Evolutionary conservation across 805 yeast genomes (phyloP).

Genomic region (Soucietia sequanensis): DNA sequence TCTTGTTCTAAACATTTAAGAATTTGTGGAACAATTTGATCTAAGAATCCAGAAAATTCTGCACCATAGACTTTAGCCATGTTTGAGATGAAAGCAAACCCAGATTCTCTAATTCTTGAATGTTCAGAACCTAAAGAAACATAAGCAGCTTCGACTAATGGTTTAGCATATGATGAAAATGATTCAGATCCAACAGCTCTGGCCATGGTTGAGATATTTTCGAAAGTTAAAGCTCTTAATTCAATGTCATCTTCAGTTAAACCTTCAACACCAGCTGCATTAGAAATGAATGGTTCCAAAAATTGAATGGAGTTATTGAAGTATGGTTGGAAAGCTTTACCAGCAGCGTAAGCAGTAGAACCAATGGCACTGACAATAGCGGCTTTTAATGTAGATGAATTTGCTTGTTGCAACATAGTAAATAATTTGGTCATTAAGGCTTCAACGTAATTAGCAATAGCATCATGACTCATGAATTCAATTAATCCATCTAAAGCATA

Average conservation of each 20-base stretch:
- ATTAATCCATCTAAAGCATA: constrained; percentile 86
- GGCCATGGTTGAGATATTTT: constrained; percentile 91
- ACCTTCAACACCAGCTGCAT: constrained; percentile 67
- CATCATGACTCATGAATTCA: constrained; percentile 87
- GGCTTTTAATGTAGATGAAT: constrained; percentile 69
- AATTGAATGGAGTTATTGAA: constrained; percentile 77
- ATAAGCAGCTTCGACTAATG: constrained; percentile 85
- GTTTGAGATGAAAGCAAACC: constrained; percentile 88
- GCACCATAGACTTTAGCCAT: constrained; percentile 93
- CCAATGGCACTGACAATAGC: constrained; percentile 95
- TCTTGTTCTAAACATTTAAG: constrained; percentile 81
- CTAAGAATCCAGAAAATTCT: constrained; percentile 84
- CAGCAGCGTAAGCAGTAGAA: constrained; percentile 94
- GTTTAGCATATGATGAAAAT: constrained; percentile 82
- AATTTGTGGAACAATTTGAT: constrained; percentile 78
- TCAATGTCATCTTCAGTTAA: constrained; percentile 87
- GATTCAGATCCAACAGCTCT: constrained; percentile 93
- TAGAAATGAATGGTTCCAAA: constrained; percentile 77
- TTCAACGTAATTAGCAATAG: constrained; percentile 75
- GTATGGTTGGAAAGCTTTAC: constrained; percentile 82
- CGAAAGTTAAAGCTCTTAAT: constrained; percentile 88
- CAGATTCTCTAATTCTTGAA: constrained; percentile 89
- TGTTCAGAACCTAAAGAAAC: constrained; percentile 72
- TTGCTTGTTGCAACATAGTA: constrained; percentile 75
- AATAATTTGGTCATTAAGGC: constrained; percentile 89